A percentile compares a stretch with the other conserved stretches of the same genome.
phyloP scores from a whole-genome alignment of 805 yeast genomes.

The Osmozyma mogii region DNA sequence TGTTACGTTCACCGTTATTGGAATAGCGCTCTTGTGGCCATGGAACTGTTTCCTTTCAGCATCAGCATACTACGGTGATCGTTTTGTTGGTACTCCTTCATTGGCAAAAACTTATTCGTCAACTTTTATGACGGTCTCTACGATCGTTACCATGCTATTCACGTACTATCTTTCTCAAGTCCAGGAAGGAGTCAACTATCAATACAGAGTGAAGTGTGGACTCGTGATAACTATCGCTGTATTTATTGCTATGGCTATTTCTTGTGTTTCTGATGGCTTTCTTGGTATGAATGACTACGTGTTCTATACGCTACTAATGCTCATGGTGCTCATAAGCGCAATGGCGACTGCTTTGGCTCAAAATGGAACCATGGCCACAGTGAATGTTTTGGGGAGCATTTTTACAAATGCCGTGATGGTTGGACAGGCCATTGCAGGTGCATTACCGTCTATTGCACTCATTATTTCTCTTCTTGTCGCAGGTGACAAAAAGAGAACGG shows the following conservation, averaged over 20 bases:
- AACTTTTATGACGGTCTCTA: slow-evolving; percentile 83
- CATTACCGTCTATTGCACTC: slow-evolving; percentile 71
- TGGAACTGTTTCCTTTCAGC: slow-evolving; percentile 88
- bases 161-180: slow-evolving; percentile 57
- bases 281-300: slow-evolving; percentile 27
- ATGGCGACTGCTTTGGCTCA: slow-evolving; percentile 78
- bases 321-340: slow-evolving; percentile 56
- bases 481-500: slow-evolving; percentile 19
- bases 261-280: slow-evolving; percentile 34
- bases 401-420: slow-evolving; percentile 89
- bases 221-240: slow-evolving; percentile 46
- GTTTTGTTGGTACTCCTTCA: slow-evolving; percentile 44
- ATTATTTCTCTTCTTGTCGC: slow-evolving; percentile 44
- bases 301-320: slow-evolving; percentile 50
- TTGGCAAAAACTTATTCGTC: slow-evolving; percentile 61
- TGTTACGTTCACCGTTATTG: slow-evolving; percentile 56
- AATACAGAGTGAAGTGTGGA: slow-evolving; percentile 52
- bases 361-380: slow-evolving; percentile 85
- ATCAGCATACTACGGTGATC: slow-evolving; percentile 63
- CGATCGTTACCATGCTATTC: slow-evolving; percentile 53
- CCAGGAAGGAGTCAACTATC: slow-evolving; percentile 55
- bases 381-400: slow-evolving; percentile 63
- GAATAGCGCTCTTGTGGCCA: slow-evolving; percentile 86
- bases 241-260: slow-evolving; percentile 50
- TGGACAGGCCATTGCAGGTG: slow-evolving; percentile 94